Percentiles rank a stretch among this genome's conserved stretches.
phyloP scores from a whole-genome alignment of 768 basidiomycete species.

The Grammothele lineata region DNA sequence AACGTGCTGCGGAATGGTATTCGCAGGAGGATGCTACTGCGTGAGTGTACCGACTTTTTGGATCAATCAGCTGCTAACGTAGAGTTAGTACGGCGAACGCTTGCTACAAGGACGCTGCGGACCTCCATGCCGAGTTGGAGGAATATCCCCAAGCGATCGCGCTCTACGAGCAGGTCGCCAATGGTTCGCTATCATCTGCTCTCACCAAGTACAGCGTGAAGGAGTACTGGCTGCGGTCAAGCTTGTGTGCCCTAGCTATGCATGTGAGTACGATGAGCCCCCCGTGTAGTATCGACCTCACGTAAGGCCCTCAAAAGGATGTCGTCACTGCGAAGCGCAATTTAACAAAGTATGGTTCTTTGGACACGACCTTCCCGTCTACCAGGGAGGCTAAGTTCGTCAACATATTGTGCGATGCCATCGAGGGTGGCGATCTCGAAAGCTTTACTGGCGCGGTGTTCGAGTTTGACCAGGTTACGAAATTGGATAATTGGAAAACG shows the following conservation, averaged over 20 bases:
- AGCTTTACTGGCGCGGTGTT: slow-evolving; percentile 79
- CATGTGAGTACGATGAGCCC: slow-evolving; percentile 54
- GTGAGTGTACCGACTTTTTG: slow-evolving; percentile 67
- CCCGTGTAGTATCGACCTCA: not conserved
- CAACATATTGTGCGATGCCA: slow-evolving; percentile 70
- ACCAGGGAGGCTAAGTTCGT: slow-evolving; percentile 94
- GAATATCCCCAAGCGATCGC: slow-evolving; percentile 82
- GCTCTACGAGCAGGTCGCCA: slow-evolving; percentile 87
- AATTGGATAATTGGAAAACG: slow-evolving; percentile 97
- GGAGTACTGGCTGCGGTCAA: slow-evolving; percentile 90
- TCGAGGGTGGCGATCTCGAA: slow-evolving; percentile 66
- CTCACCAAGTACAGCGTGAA: slow-evolving; percentile 99
- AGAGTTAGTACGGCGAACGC: slow-evolving; percentile 86
- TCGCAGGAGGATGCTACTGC: slow-evolving; percentile 94
- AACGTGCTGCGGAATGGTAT: slow-evolving; percentile 95
- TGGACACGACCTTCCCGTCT: slow-evolving; percentile 80
- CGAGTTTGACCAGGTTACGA: slow-evolving; percentile 89
- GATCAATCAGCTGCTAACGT: not conserved
- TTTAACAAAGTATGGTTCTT: slow-evolving; percentile 67
- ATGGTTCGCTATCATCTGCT: slow-evolving; percentile 71
- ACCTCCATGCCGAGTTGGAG: slow-evolving; percentile 86
- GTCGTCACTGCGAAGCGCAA: slow-evolving; percentile 79
- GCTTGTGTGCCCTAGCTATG: slow-evolving; percentile 85
- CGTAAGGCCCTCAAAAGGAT: slow-evolving; percentile 49
- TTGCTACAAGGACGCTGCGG: slow-evolving; percentile 95